Evolutionary conservation across 2,329 filamentous ascomycete species (phyloP), one percentile per base, ranked within the genome.

Genomic region (Fusarium foetens): DNA sequence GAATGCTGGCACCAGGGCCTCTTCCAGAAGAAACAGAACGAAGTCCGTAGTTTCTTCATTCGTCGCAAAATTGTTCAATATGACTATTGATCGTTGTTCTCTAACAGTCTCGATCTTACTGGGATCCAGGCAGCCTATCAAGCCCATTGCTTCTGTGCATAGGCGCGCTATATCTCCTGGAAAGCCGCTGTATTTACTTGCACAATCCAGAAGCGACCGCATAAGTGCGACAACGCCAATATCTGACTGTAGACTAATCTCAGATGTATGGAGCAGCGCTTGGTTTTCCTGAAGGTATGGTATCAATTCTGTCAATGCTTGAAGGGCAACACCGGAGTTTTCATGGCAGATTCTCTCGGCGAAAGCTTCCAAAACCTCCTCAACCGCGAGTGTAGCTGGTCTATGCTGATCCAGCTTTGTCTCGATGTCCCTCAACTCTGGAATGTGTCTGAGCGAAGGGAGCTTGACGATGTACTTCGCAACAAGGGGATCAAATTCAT

Each of bases 1-100:
- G 78, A 99, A 99, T 1, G 95, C 92, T 68, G 95, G 94, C 31
- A 98, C 94, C 16, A 99, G 85, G 12, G 97, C 92, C 78, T 97
- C 89, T 76, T 97, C 92, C 21, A 99, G 86, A 51, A 97, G 86
- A 76, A 95, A 94, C 43, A 96, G 86, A 12, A 94, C 90, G 80
- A 98, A 99, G 69, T 96, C 91, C 21, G 94, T 91, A 1, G 92
- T 93, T 79, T 99, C 95, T 55, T 89, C 88, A 21, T 89, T 86
- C 49, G 89, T 88, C 48, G 92, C 89, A 76, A 99, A 98, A 79
- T 99, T 98, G 55, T 93, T 92, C 41, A 95, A 83, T 54, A 98
- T 90, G 29, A 98, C 89, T 58, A 98, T 93, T n/a, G 94, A 92
- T 71, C 89, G 91, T 74, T 94, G 92, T 75, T 93, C 92, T 63